Base-by-base conservation (phyloP, 495 filamentous ascomycete genomes). In the Aspergillus asperescens region DNA sequence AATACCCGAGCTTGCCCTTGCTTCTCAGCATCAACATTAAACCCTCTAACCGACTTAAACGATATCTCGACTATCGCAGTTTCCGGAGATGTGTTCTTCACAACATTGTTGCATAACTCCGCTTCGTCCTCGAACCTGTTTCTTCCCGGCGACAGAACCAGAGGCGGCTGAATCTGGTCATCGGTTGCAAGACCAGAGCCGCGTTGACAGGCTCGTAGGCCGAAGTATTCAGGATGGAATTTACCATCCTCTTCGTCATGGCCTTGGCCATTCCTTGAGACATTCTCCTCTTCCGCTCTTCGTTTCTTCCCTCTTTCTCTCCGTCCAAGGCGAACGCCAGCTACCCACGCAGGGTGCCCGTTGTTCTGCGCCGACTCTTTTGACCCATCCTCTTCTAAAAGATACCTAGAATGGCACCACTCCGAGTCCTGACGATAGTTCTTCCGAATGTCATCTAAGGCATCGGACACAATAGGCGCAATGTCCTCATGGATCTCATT, bases 341-440 rank as follows among this genome's bases (percentile, higher is more conserved):
- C 29, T 35, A 15, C 28, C 20, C 12, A 19, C 3, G 16, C n/a
- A 13, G 29, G n/a, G 20, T 7, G 20, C 22, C 1, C 19, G 4
- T 22, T n/a, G 7, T 27, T 28, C 24, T 29, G 12, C 12, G 4
- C 54, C 8, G 20, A 9, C 2, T 59, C 24, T 7, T 16, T 34
- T 43, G 38, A 19, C 19, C 46, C 46, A 12, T 18, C 32, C 20
- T 9, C 18, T 4, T 37, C 48, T 3, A 29, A 28, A 7, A 66
- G 16, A 22, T 13, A 34, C 49, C 72, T 53, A 5, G 66, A 57
- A 48, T 67, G 44, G 62, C 77, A 82, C 78, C 78, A 83, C 1
- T 31, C 44, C 4, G 41, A 49, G 1, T 19, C 34, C 20, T 23
- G 2, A 0, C 43, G 10, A 44, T 62, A 55, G 2, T 48, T 37